These are phyloP conservation scores for Aspergillus eucalypticola DNA, from an alignment of 2,329 filamentous ascomycete species.

Conservation along the genomic window DNA sequence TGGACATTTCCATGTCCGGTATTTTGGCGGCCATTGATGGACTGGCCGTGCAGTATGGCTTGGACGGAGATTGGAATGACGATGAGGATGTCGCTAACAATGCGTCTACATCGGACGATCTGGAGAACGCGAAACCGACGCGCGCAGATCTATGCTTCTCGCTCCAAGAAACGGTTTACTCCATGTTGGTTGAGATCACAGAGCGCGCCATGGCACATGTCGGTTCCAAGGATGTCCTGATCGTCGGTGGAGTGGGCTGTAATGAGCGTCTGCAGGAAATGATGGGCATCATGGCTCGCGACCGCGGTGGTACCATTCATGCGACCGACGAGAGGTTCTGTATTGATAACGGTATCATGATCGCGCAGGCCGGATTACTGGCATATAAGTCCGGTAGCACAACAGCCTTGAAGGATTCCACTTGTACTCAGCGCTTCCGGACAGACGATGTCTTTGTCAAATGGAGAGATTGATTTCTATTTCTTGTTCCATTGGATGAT, in stretches of 20 bases:
- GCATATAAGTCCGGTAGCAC: slow-evolving; percentile 79
- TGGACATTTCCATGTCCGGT: slow-evolving; percentile 96
- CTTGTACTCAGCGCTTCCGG: slow-evolving; percentile 79
- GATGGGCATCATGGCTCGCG: slow-evolving; percentile 94
- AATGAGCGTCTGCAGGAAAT: slow-evolving; percentile 94
- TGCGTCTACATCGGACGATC: slow-evolving; percentile 24
- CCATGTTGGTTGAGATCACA: slow-evolving; percentile 98
- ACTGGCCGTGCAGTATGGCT: slow-evolving; percentile 60
- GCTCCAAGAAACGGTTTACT: slow-evolving; percentile 90
- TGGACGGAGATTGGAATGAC: slow-evolving; percentile 45
- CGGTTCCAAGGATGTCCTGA: slow-evolving; percentile 82
- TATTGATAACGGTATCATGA: slow-evolving; percentile 99
- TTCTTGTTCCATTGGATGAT: background rate
- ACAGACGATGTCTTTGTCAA: slow-evolving; percentile 79
- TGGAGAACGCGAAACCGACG: slow-evolving; percentile 56
- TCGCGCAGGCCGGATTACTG: slow-evolving; percentile 89
- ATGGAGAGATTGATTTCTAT: slow-evolving; percentile 63
- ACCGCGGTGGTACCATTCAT: slow-evolving; percentile 85
- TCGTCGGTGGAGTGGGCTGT: slow-evolving; percentile 93
- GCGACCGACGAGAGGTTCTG: slow-evolving; percentile 97
- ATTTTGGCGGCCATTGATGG: slow-evolving; percentile 83
- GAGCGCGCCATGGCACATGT: slow-evolving; percentile 99
- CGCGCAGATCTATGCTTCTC: slow-evolving; percentile 88
- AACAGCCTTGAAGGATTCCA: slow-evolving; percentile 76
- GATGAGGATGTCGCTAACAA: slow-evolving; percentile 46